Base-by-base conservation (phyloP, 2,329 filamentous ascomycete genomes). In the Plectosphaerella plurivora region DNA sequence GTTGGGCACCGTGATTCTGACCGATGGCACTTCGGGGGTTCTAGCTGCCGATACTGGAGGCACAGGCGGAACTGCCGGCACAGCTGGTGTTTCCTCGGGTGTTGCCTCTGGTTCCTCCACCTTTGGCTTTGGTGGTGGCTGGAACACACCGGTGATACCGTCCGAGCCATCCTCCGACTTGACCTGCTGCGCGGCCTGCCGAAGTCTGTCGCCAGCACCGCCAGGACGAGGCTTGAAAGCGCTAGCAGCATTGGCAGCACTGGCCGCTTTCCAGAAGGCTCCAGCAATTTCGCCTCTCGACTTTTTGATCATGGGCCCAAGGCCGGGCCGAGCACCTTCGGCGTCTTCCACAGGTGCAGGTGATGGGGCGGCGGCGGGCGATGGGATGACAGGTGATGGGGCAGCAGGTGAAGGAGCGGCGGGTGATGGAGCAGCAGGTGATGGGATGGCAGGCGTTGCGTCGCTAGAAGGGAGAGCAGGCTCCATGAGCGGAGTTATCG, bases 301-400 rank as follows among this genome's bases (percentile, higher is more conserved):
- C 55, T 81, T 83, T 64, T 89, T 90, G 61, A 97, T 87, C 92
- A 96, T 96, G 2, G 91, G 90, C 0, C 91, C 91, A 7, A 96
- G 78, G 1, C 91, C 91, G 16, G 91, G 90, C n/a, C 89, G 73
- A 7, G 56, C 63, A 2, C 78, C 75, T 50, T 77, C 73, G 3
- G 58, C 50, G 15, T 65, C 62, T 5, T 44, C 41, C 16, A 63
- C 53, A 18, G 66, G 60, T 7, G 55, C 54, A 6, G 50, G 54
- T 5, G 52, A 37, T 15, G n/a, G 45, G 18, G 37, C 37, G 35
- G 35, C 35, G 8, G 55, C 54, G 5, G 50, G 54, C 8, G 52
- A 37, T 15, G n/a, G 45, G 28, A 15, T 44, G 28, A 36, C 45
- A 25, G 33, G 51, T 18, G 35, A 36, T 2, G 49, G 39, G 67